phyloP scores from a whole-genome alignment of 345 rosid species.

The Hibiscus trionum region DNA sequence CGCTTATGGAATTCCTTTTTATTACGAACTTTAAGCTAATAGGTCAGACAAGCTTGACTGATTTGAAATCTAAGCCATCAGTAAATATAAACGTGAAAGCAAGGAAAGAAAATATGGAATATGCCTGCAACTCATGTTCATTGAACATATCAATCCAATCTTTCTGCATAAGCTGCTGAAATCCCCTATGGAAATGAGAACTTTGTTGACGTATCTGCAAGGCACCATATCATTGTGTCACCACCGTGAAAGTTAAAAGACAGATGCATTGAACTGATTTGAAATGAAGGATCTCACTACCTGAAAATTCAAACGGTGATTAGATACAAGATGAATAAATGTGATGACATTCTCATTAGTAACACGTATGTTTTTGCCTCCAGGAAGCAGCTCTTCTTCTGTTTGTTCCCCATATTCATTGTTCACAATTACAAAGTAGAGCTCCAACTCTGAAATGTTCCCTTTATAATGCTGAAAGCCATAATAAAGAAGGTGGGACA shows the following conservation, averaged over 20 bases:
- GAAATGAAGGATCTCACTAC: conserved; percentile 23
- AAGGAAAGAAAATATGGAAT: background rate
- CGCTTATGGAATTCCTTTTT: background rate
- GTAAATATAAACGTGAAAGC: background rate
- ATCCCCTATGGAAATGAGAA: conserved; percentile 85
- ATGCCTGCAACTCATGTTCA: conserved; percentile 97
- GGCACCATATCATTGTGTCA: conserved; percentile 2
- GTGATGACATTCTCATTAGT: conserved; percentile 87
- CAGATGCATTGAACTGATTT: background rate
- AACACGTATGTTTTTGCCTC: conserved; percentile 73
- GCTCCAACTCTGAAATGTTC: conserved; percentile 72
- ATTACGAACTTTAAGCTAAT: background rate
- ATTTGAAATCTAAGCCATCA: background rate
- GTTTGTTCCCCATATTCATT: conserved; percentile 97
- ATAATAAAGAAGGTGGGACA: background rate
- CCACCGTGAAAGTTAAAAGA: conserved; percentile 9
- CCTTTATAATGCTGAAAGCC: conserved; percentile 76
- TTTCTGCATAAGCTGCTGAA: conserved; percentile 91
- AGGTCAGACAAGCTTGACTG: background rate
- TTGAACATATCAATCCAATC: conserved; percentile 98
- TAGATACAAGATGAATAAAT: conserved; percentile 91
- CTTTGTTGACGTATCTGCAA: conserved; percentile 94
- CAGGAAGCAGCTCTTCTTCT: conserved; percentile 89
- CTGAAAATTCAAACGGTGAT: conserved; percentile 93
- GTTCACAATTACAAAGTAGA: conserved; percentile 86